Evolutionary conservation across 2,329 filamentous ascomycete genomes (phyloP), one percentile per base, ranked within the genome.

Genomic region (Trichophyton equinum): DNA sequence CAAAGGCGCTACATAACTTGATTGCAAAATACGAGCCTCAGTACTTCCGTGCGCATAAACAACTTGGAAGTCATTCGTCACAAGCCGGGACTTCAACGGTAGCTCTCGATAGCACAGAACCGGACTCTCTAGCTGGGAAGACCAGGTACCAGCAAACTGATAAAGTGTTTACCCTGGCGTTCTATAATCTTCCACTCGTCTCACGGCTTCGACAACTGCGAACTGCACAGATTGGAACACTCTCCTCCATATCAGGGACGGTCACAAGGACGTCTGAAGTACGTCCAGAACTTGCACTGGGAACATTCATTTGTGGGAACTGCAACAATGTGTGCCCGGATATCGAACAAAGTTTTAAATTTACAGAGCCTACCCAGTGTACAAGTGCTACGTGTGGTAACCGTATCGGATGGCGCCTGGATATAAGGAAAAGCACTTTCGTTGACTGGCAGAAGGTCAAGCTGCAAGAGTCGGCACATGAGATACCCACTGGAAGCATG

Each of bases 391-490:
- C 82, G 5, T 99, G 94, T 72, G 86, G 86, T 68, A 99, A 99
- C 76, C 86, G 94, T 27, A 78, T 86, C 62, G 90, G 88, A n/a
- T 99, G 94, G 94, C 85, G 91, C 66, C 77, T 99, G n/a, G 92
- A 99, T 68, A 96, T 99, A 69, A 83, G 90, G 49, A 92, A 95
- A 73, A 96, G 91, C 73, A 97, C 91, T 0, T 99, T 99, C 72
- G 88, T 99, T 64, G 94, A 99, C 76, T 99, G 94, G 94, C 94
- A 99, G 72, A 97, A 97, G 73, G 91, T 97, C 25, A 88, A 95
- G 64, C 90, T 97, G 64, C 94, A 99, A 75, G 94, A 99, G 75
- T 99, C 97, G 77, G 96, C 91, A 67, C 92, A 92, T 3, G 94
- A 99, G 72, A 99, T 99, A 42, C 94, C 94, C 0, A 99, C 94